These are phyloP conservation scores for Fremontodendron californicum DNA, from an alignment of 345 rosid species.

Conservation along the genomic window DNA sequence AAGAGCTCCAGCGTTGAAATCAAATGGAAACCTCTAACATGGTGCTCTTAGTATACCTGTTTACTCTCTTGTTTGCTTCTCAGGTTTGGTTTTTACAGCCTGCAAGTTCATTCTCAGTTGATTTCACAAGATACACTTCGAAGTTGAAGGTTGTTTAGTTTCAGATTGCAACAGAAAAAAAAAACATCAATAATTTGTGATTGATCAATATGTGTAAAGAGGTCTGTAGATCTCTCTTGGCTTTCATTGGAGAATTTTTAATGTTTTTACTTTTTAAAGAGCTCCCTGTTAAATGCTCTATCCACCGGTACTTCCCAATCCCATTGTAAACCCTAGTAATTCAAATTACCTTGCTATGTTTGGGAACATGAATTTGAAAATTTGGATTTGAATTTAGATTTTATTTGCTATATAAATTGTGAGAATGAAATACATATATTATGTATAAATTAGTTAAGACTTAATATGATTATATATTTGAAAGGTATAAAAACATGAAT, in stretches of 20 bases:
- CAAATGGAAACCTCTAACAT: constrained; percentile 83
- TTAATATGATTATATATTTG: too few relatives aligned
- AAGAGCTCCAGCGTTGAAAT: constrained; percentile 94
- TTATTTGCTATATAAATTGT: too few relatives aligned
- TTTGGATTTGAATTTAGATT: too few relatives aligned
- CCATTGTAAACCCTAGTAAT: too few relatives aligned
- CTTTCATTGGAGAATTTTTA: background rate
- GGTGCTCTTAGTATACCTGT: constrained; percentile 63
- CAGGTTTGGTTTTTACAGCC: constrained; percentile 58
- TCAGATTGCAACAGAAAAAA: background rate
- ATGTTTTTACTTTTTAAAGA: too few relatives aligned
- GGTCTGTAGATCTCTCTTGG: background rate
- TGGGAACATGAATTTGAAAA: too few relatives aligned
- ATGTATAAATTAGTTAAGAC: too few relatives aligned
- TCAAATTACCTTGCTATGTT: too few relatives aligned
- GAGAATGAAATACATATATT: too few relatives aligned
- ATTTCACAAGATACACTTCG: background rate
- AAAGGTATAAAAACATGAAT: too few relatives aligned
- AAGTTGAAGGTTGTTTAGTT: background rate
- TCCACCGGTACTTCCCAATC: too few relatives aligned
- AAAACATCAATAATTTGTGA: background rate
- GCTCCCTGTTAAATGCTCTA: too few relatives aligned
- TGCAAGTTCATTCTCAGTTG: constrained; percentile 68
- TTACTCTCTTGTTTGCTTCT: constrained; percentile 64
- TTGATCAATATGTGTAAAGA: background rate